phyloP scores from a whole-genome alignment of 2,329 filamentous ascomycete species.

The Calonectria multiphialidica region DNA sequence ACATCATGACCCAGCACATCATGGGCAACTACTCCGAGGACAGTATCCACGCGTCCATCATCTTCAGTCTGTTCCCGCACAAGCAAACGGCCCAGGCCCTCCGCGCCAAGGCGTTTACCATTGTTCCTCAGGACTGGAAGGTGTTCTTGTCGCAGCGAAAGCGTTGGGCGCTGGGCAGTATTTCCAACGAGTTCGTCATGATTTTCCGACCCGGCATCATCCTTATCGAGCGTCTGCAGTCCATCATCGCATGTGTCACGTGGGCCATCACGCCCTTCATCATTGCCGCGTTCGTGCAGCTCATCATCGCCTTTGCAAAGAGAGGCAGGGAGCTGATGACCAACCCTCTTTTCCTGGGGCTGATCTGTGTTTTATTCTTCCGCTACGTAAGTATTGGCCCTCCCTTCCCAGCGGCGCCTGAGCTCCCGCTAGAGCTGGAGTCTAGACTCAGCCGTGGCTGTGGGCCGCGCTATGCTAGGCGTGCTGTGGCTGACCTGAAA shows the following conservation, averaged over 20 bases:
- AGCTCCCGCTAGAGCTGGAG: conserved; percentile 9
- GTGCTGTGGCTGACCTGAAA: conserved; percentile 24
- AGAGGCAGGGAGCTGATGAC: conserved; percentile 48
- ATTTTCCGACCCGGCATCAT: conserved; percentile 57
- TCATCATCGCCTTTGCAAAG: conserved; percentile 50
- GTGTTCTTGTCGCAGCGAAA: conserved; percentile 63
- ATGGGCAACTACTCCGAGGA: conserved; percentile 63
- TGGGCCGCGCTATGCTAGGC: not conserved
- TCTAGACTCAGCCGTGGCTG: conserved; percentile 21
- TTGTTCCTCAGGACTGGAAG: conserved; percentile 57
- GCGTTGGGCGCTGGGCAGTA: conserved; percentile 62
- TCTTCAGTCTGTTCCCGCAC: conserved; percentile 58
- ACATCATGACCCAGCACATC: conserved; percentile 61
- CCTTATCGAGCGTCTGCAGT: conserved; percentile 58
- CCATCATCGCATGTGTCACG: conserved; percentile 59
- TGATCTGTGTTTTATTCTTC: conserved; percentile 52
- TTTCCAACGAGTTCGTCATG: conserved; percentile 62
- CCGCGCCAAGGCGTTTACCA: conserved; percentile 59
- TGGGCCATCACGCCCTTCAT: conserved; percentile 61
- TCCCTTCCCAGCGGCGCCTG: not conserved
- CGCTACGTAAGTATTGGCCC: conserved; percentile 52
- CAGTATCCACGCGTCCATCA: conserved; percentile 61
- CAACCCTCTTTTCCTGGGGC: conserved; percentile 51
- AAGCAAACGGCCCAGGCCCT: conserved; percentile 61
- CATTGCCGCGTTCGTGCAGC: conserved; percentile 53